These are phyloP conservation scores for Sporisorium sorghi DNA, from an alignment of 1,284 basidiomycete species.

Conservation along the genomic window DNA sequence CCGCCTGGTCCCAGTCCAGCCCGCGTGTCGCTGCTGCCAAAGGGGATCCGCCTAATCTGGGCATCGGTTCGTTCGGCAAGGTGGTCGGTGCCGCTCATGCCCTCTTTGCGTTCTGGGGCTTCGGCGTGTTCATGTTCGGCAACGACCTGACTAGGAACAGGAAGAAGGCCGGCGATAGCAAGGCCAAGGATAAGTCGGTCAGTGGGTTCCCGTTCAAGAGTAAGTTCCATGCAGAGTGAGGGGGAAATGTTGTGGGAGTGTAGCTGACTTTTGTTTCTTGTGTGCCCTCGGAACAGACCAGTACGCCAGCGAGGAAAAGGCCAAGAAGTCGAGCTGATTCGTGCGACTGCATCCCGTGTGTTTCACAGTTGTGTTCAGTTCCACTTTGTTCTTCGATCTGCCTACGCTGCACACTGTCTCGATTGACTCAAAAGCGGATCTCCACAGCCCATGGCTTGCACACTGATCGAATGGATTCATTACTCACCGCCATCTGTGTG, in stretches of 20 bases:
- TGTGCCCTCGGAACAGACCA: no score
- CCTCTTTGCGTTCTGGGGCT: constrained; percentile 43
- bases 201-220: constrained; percentile 51
- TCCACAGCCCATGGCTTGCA: neutral
- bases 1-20: constrained; percentile 31
- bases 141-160: constrained; percentile 45
- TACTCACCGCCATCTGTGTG: no score
- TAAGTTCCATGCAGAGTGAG: no score
- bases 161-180: constrained; percentile 42
- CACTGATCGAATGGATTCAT: no score
- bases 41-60: constrained; percentile 23
- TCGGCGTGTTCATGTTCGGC: constrained; percentile 50
- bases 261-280: no score
- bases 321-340: constrained; percentile 32
- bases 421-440: neutral
- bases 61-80: constrained; percentile 45
- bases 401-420: neutral
- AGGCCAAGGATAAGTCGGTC: constrained; percentile 69
- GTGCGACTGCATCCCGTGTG: neutral
- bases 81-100: constrained; percentile 35
- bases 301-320: constrained; percentile 43
- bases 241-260: no score
- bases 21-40: constrained; percentile 4
- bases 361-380: no score
- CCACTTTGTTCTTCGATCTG: no score